Percentiles rank a stretch among this genome's conserved stretches.
These are phyloP conservation scores for Diaporthe citrichinensis DNA, from an alignment of 2,329 filamentous ascomycete species.

Conservation along the genomic window DNA sequence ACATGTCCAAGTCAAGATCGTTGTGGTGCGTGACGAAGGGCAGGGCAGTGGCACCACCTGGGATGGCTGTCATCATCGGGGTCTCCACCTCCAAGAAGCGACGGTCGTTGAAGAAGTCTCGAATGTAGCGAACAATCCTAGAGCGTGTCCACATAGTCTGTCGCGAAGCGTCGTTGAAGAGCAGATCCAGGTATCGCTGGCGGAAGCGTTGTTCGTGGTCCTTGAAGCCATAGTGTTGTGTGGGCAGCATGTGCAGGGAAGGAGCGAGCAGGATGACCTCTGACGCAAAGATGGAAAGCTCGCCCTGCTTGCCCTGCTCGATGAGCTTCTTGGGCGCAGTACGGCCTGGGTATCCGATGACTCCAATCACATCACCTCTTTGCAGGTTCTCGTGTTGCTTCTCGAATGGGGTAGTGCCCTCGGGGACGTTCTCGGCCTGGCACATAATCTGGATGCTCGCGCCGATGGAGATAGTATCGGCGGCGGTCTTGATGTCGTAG, in stretches of 20 bases:
- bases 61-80: conserved; percentile 96
- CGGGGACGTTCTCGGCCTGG: conserved; percentile 83
- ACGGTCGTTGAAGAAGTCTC: conserved; percentile 87
- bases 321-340: conserved; percentile 94
- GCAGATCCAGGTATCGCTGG: conserved; percentile 93
- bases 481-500: conserved; percentile 82
- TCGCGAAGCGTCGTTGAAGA: conserved; percentile 92
- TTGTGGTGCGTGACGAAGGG: conserved; percentile 98
- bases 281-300: conserved; percentile 92
- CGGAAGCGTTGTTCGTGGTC: conserved; percentile 94
- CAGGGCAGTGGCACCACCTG: conserved; percentile 94
- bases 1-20: conserved; percentile 94
- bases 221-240: conserved; percentile 94
- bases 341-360: conserved; percentile 85
- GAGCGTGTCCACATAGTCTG: conserved; percentile 88
- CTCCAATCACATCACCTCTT: conserved; percentile 92
- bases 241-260: conserved; percentile 90
- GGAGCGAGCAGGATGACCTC: conserved; percentile 90
- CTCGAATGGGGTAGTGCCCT: conserved; percentile 78
- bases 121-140: conserved; percentile 90
- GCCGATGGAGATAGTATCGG: conserved; percentile 71
- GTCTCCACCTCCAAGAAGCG: conserved; percentile 97
- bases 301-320: conserved; percentile 82
- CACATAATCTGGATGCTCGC: conserved; percentile 92
- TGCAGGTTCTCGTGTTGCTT: conserved; percentile 91